Conservation (phyloP, 495 filamentous ascomycete species). For the Aspergillus bertholletiae region DNA sequence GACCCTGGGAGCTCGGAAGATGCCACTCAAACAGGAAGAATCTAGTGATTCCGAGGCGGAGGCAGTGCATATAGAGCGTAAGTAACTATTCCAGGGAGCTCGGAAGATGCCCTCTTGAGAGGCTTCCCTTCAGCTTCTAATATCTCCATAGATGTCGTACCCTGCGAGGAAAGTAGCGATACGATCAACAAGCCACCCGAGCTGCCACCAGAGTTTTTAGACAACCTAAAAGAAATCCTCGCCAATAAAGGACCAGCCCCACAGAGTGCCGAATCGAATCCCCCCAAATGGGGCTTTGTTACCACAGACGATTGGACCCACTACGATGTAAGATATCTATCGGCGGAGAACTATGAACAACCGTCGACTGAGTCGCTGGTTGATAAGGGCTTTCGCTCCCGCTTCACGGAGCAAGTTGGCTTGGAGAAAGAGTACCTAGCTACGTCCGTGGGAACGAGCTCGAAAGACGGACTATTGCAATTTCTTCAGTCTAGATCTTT, state of each 20-base stretch:
- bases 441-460: conserved; percentile 6
- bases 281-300: conserved; percentile 10
- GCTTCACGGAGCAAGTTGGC: conserved; percentile 22
- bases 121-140: neutral
- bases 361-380: conserved; percentile 22
- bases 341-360: conserved; percentile 18
- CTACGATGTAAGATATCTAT: conserved; percentile 14
- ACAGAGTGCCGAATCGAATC: neutral
- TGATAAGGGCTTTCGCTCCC: conserved; percentile 26
- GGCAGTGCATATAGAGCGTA: neutral
- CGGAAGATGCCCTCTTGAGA: neutral
- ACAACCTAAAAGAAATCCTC: conserved; percentile 9
- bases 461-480: neutral
- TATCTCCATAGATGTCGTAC: neutral
- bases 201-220: conserved; percentile 5
- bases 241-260: conserved; percentile 3
- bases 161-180: neutral
- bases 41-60: neutral
- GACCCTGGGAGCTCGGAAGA: neutral
- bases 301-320: conserved; percentile 8
- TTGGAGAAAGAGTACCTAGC: conserved; percentile 10
- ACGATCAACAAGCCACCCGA: neutral
- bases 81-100: neutral
- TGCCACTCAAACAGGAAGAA: neutral
- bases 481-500: neutral